Conservation (phyloP, 2,329 filamentous ascomycete genomes). For the Cercospora canescens region DNA sequence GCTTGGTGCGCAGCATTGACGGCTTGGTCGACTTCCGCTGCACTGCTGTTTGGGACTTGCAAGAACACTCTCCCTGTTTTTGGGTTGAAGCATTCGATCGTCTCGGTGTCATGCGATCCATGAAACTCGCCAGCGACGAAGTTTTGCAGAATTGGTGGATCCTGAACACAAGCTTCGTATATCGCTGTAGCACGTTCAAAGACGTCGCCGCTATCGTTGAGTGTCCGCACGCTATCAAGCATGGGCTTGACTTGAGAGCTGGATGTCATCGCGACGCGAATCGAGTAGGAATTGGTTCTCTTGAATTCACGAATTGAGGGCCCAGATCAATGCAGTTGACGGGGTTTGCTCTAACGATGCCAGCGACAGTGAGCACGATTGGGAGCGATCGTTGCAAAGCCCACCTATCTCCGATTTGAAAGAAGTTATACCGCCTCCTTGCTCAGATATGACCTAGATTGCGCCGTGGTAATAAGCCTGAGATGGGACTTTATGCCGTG, state of each 20-base stretch:
- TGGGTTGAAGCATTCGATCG: neutral
- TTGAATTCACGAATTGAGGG: neutral
- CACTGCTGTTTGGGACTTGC: constrained; percentile 8
- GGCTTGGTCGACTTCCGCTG: constrained; percentile 6
- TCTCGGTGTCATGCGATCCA: neutral
- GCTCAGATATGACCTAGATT: no score
- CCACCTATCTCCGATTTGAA: no score
- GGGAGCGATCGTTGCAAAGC: no score
- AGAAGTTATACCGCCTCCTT: no score
- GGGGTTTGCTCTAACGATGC: neutral
- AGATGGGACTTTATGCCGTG: no score
- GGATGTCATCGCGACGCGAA: neutral
- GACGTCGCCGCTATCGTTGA: neutral
- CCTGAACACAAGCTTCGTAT: neutral
- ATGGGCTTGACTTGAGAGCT: neutral
- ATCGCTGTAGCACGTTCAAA: neutral
- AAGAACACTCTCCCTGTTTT: constrained; percentile 9
- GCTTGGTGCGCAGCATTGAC: constrained; percentile 9
- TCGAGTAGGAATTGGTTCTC: neutral
- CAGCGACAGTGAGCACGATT: neutral
- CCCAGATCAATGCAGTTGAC: neutral
- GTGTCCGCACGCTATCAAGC: constrained; percentile 5
- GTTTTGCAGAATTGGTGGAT: constrained; percentile 6
- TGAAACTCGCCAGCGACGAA: constrained; percentile 11
- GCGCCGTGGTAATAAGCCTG: no score